Conservation (phyloP, 1,139 yeast genomes). For the Saccharomyces hybrid region DNA sequence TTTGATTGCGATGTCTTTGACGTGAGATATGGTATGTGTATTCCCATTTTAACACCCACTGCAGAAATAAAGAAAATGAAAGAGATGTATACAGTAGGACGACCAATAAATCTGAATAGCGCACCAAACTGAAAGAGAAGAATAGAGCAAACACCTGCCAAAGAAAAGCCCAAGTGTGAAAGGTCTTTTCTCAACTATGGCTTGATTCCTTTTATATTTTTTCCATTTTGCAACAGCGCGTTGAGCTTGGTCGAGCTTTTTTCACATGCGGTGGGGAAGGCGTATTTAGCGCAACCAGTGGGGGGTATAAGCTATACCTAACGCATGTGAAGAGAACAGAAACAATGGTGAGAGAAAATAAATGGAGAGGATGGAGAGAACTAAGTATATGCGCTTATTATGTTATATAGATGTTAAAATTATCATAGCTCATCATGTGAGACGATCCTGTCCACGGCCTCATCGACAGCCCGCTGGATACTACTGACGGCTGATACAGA, state of each 20-base stretch:
- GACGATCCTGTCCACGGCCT: slow-evolving; percentile 21
- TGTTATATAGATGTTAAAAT: not conserved
- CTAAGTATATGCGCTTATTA: not conserved
- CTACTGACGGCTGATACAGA: not conserved
- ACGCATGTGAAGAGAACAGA: not conserved
- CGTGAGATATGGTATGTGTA: not conserved
- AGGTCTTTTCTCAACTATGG: not conserved
- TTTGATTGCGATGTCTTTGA: not conserved
- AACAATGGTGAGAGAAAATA: not conserved
- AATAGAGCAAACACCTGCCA: not conserved
- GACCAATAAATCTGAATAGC: not conserved
- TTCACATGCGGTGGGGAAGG: slow-evolving; percentile 2
- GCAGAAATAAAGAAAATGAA: not conserved
- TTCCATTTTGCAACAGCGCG: not conserved
- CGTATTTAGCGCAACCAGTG: no score
- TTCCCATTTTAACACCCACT: not conserved
- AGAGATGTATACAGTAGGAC: not conserved
- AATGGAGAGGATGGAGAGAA: not conserved
- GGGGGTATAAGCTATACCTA: not conserved
- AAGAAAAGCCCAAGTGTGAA: not conserved
- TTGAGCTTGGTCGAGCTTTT: not conserved
- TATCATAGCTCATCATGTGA: slow-evolving; percentile 21
- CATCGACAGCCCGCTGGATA: slow-evolving; percentile 19
- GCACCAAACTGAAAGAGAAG: not conserved
- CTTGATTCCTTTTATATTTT: not conserved